These are phyloP conservation scores for Apiospora arundinis DNA, from an alignment of 2,329 filamentous ascomycete genomes.

Conservation along the genomic window DNA sequence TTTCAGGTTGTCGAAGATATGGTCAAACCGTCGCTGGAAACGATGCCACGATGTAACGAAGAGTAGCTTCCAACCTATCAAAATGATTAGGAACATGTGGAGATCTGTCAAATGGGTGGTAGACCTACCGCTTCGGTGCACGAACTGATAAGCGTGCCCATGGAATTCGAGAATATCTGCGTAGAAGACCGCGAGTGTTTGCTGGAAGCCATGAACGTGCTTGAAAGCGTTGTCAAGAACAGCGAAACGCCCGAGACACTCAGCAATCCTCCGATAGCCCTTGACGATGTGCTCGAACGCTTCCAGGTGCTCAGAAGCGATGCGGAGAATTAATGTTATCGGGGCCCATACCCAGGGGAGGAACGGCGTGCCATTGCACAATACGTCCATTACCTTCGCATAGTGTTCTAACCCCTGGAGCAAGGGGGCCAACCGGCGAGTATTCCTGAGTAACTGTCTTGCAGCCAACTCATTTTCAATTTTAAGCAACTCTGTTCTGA, in stretches of 20 bases:
- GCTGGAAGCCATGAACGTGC: constrained; percentile 44
- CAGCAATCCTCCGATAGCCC: constrained; percentile 44
- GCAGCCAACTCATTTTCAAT: not conserved
- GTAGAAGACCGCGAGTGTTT: constrained; percentile 50
- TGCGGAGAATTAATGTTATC: constrained; percentile 40
- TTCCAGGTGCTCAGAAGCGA: constrained; percentile 34
- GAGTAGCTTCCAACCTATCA: constrained; percentile 42
- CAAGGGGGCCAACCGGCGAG: constrained; percentile 45
- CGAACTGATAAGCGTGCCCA: constrained; percentile 51
- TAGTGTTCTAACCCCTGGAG: constrained; percentile 45
- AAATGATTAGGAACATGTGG: not conserved
- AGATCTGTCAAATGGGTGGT: not conserved
- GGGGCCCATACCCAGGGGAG: constrained; percentile 48
- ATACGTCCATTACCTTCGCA: constrained; percentile 42
- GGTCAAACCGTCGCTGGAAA: constrained; percentile 43
- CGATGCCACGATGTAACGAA: constrained; percentile 47
- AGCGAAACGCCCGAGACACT: constrained; percentile 46
- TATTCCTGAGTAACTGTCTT: constrained; percentile 37
- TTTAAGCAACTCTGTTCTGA: not conserved
- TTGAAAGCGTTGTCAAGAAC: constrained; percentile 40
- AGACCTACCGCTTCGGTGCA: constrained; percentile 41
- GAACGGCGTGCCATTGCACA: constrained; percentile 48
- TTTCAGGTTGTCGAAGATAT: constrained; percentile 43
- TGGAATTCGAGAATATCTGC: constrained; percentile 57
- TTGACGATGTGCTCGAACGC: constrained; percentile 43